A percentile compares a stretch with the other conserved stretches of the same genome.
Evolutionary conservation across 495 filamentous ascomycete species (phyloP).

Genomic region (Pyrenopolyporus hunteri): DNA sequence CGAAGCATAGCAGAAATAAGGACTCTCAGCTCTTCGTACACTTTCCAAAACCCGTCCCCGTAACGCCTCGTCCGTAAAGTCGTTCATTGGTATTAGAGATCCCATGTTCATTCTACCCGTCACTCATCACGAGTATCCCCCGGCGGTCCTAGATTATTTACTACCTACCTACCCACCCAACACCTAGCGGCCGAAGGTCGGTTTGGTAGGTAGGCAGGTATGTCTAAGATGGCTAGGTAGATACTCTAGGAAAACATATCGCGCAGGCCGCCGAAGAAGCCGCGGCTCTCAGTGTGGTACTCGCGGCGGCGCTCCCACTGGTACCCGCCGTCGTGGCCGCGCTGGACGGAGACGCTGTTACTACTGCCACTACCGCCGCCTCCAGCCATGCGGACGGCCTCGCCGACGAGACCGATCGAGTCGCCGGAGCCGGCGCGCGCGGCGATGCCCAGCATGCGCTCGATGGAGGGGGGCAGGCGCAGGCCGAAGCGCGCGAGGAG

Average conservation of each 20-base stretch:
- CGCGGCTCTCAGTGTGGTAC: slow-evolving; percentile 44
- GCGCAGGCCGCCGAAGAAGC: slow-evolving; percentile 34
- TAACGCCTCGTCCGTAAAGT: slow-evolving; percentile 29
- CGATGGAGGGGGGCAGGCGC: slow-evolving; percentile 65
- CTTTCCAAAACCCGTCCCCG: not conserved
- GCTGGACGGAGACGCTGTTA: slow-evolving; percentile 34
- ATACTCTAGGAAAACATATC: slow-evolving; percentile 39
- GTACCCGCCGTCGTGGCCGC: slow-evolving; percentile 42
- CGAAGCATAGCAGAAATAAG: slow-evolving; percentile 17
- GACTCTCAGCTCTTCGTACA: not conserved
- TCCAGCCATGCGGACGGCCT: slow-evolving; percentile 53
- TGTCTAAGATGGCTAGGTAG: not conserved
- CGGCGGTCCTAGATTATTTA: not conserved
- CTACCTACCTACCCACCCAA: not conserved
- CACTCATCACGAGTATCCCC: not conserved
- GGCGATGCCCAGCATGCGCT: slow-evolving; percentile 61
- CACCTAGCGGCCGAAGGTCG: no score
- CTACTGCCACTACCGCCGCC: slow-evolving; percentile 38
- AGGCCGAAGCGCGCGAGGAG: slow-evolving; percentile 78
- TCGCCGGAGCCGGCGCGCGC: slow-evolving; percentile 56
- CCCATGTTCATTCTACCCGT: not conserved
- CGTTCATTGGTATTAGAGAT: slow-evolving; percentile 29
- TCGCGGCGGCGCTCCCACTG: slow-evolving; percentile 52
- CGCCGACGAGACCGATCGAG: slow-evolving; percentile 58
- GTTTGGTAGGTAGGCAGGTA: no score